Conservation (phyloP, 2,329 filamentous ascomycete species). For the Venturia asperata region DNA sequence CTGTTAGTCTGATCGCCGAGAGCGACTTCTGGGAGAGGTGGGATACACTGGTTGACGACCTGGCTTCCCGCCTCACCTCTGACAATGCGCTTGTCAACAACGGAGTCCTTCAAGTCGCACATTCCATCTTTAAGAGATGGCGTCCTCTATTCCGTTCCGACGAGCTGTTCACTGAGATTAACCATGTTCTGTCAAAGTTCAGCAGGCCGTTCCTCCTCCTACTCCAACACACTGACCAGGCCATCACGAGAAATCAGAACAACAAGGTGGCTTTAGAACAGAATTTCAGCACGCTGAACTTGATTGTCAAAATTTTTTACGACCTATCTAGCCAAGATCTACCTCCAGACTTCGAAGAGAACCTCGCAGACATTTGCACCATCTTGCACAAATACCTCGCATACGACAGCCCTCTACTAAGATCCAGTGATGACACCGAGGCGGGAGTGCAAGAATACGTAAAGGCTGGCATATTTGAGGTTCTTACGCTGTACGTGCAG, state of each 20-base stretch:
- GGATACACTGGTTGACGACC: constrained; percentile 92
- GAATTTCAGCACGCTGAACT: constrained; percentile 77
- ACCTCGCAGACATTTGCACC: constrained; percentile 66
- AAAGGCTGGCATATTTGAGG: constrained; percentile 90
- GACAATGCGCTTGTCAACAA: constrained; percentile 81
- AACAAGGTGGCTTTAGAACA: constrained; percentile 68
- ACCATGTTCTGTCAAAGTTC: constrained; percentile 85
- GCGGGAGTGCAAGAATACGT: constrained; percentile 76
- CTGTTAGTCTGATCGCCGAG: constrained; percentile 94
- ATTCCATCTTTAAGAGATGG: constrained; percentile 97
- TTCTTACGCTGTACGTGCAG: constrained; percentile 78
- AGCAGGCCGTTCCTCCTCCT: constrained; percentile 75
- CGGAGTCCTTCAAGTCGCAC: constrained; percentile 91
- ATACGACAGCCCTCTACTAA: constrained; percentile 76
- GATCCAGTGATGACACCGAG: constrained; percentile 84
- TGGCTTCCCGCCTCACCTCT: constrained; percentile 77
- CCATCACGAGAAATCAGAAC: constrained; percentile 65
- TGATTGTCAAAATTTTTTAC: constrained; percentile 87
- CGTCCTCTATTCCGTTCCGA: constrained; percentile 89
- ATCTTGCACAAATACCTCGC: constrained; percentile 88
- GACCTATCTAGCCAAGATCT: constrained; percentile 97
- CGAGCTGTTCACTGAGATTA: constrained; percentile 88
- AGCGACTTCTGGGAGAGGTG: constrained; percentile 95
- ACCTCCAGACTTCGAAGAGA: constrained; percentile 88
- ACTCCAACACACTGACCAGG: constrained; percentile 63